A percentile compares a stretch with the other conserved stretches of the same genome.
These are phyloP conservation scores for Fusarium praegraminearum DNA, from an alignment of 2,329 filamentous ascomycete genomes.

Conservation along the genomic window DNA sequence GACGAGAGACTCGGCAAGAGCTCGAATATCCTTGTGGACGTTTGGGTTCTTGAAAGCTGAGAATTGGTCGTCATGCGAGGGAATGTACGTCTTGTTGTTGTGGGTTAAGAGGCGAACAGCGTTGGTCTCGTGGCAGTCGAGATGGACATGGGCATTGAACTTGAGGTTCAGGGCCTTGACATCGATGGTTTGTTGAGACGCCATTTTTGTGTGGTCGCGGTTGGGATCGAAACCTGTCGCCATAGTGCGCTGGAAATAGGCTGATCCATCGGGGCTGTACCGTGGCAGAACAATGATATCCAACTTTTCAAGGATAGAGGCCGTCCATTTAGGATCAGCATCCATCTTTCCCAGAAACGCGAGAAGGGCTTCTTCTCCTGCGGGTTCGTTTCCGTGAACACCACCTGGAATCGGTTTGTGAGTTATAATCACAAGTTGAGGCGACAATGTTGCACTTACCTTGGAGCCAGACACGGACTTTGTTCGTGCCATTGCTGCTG, in stretches of 20 bases:
- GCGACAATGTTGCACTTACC: not conserved
- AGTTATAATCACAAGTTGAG: not conserved
- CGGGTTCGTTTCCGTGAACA: constrained; percentile 50
- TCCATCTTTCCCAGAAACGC: constrained; percentile 50
- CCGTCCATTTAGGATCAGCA: constrained; percentile 47
- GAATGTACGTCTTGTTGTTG: constrained; percentile 37
- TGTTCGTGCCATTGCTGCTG: constrained; percentile 24
- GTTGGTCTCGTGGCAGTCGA: constrained; percentile 52
- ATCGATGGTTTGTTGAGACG: constrained; percentile 48
- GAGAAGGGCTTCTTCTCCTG: constrained; percentile 48
- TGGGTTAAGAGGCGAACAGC: constrained; percentile 14
- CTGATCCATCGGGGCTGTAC: constrained; percentile 52
- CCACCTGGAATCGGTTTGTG: not conserved
- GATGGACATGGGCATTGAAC: constrained; percentile 49
- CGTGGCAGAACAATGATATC: constrained; percentile 50
- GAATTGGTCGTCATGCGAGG: constrained; percentile 48
- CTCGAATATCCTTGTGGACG: constrained; percentile 49
- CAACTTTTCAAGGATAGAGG: constrained; percentile 44
- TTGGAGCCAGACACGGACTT: constrained; percentile 51
- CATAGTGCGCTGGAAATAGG: constrained; percentile 50
- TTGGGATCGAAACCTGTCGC: constrained; percentile 51
- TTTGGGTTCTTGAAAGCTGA: constrained; percentile 53
- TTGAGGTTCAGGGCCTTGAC: constrained; percentile 48
- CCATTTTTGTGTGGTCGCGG: constrained; percentile 51
- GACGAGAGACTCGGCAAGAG: constrained; percentile 47